Percentiles rank a stretch among this genome's conserved stretches.
Conservation (phyloP, 352 stramenopile genomes). For the Globisporangium apiculatum region DNA sequence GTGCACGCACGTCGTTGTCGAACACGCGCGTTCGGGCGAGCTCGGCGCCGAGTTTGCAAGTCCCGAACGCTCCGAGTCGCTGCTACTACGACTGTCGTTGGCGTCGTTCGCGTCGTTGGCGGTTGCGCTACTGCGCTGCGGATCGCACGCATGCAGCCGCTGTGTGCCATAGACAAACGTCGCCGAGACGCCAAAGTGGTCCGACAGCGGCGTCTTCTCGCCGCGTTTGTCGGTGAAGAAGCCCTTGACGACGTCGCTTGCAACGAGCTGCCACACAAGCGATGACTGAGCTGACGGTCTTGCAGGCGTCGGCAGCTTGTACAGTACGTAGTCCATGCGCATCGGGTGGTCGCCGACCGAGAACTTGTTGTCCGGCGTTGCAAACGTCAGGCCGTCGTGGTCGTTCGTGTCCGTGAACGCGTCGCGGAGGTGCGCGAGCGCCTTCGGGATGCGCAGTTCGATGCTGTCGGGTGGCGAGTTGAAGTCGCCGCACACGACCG, state of each 20-base stretch:
- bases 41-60: conserved; percentile 3
- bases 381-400: conserved; percentile 62
- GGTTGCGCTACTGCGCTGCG: conserved; percentile 19
- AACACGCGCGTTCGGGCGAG: conserved; percentile 13
- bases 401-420: conserved; percentile 68
- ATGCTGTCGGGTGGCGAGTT: conserved; percentile 75
- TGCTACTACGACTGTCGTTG: conserved; percentile 5
- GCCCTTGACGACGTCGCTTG: conserved; percentile 66
- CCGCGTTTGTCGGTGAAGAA: conserved; percentile 64
- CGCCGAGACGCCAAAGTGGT: conserved; percentile 73
- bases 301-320: conserved; percentile 31
- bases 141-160: conserved; percentile 24
- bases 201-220: conserved; percentile 60
- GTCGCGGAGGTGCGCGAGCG: conserved; percentile 49
- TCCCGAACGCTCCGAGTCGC: conserved; percentile 2
- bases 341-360: conserved; percentile 76
- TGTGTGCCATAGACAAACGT: conserved; percentile 48
- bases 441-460: conserved; percentile 47
- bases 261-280: conserved; percentile 36
- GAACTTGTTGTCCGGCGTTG: conserved; percentile 74
- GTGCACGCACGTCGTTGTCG: conserved; percentile 33
- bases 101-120: conserved; percentile 21
- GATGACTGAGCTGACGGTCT: neutral
- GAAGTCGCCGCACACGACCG: conserved; percentile 71
- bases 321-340: conserved; percentile 83